Evolutionary conservation across 2,329 filamentous ascomycete genomes (phyloP), one percentile per base, ranked within the genome.

Genomic region (Penicillium sp.): DNA sequence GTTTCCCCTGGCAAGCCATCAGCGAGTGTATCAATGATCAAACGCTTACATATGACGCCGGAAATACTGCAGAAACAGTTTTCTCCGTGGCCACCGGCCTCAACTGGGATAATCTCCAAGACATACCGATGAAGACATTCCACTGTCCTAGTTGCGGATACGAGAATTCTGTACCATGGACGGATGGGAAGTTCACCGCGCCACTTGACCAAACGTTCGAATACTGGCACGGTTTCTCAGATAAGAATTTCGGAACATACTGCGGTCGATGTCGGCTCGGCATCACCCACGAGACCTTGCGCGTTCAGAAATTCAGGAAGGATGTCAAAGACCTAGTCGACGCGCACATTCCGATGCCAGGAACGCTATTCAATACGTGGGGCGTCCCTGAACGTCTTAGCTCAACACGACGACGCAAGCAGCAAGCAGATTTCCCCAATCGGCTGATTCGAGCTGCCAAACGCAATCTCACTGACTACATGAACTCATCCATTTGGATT

Each of bases 1-100:
- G 86, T 0, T 82, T 94, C 65, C 91, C 91, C 0, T 93, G 90
- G 90, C 70, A 81, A 15, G 72, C 82, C 0, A 77, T 91, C 49
- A 82, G 87, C 59, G 68, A 76, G 1, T 84, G 81, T 38, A 90
- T 92, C 64, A 82, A 90, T 67, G 75, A 80, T 8, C 74, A 81
- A 21, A 79, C 76, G 1, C 89, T 91, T 69, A 81, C 82, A 56
- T 91, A 89, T 70, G 75, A 73, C 1, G 79, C 82, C 4, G 76
- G 82, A 0, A 70, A 78, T 0, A 73, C 75, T 1, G 82, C 84
- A 23, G 81, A 79, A 55, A 66, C 67, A 1, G 63, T 67, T 2
- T 92, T 89, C 78, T 75, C 78, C 1, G 65, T 60, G 0, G 69
- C 69, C 13, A 88, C 86, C 0, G 78, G 81, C 1, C 80, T 80